These are phyloP conservation scores for Wickerhamomyces queroliae DNA, from an alignment of 805 yeast species.

Conservation along the genomic window DNA sequence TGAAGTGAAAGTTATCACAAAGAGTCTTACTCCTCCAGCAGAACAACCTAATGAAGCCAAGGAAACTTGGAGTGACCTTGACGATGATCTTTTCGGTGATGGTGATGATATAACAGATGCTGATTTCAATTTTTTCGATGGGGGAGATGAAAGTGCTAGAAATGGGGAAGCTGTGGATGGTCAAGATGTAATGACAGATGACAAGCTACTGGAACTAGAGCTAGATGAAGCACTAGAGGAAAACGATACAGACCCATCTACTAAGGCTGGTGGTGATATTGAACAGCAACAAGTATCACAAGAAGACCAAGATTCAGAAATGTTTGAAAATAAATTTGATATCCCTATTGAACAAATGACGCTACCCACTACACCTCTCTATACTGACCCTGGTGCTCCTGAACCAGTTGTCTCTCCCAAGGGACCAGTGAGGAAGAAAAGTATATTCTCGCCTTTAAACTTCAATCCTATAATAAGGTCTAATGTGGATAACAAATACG, in stretches of 20 bases:
- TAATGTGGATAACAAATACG: conserved; percentile 80
- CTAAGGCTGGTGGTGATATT: conserved; percentile 18
- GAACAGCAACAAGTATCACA: conserved; percentile 8
- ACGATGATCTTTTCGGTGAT: conserved; percentile 28
- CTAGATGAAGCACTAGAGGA: not conserved
- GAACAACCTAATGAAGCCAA: not conserved
- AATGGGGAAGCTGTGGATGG: conserved; percentile 10
- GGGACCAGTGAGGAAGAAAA: conserved; percentile 33
- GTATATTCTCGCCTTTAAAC: conserved; percentile 76
- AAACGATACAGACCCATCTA: not conserved
- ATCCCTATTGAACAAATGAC: conserved; percentile 59
- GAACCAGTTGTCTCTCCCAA: conserved; percentile 51
- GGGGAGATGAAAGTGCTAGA: conserved; percentile 24
- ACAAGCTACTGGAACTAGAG: conserved; percentile 22
- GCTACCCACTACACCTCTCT: conserved; percentile 44
- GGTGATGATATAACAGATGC: conserved; percentile 21
- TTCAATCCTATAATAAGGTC: conserved; percentile 77
- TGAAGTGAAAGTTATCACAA: not conserved
- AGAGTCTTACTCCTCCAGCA: not conserved
- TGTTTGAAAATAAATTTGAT: conserved; percentile 28
- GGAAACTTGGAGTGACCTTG: conserved; percentile 24
- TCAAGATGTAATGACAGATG: conserved; percentile 5
- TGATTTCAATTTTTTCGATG: conserved; percentile 24
- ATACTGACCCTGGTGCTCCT: conserved; percentile 83
- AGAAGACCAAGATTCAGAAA: conserved; percentile 8